phyloP scores from a whole-genome alignment of 305 asterid species.

The Solanum hybrid region DNA sequence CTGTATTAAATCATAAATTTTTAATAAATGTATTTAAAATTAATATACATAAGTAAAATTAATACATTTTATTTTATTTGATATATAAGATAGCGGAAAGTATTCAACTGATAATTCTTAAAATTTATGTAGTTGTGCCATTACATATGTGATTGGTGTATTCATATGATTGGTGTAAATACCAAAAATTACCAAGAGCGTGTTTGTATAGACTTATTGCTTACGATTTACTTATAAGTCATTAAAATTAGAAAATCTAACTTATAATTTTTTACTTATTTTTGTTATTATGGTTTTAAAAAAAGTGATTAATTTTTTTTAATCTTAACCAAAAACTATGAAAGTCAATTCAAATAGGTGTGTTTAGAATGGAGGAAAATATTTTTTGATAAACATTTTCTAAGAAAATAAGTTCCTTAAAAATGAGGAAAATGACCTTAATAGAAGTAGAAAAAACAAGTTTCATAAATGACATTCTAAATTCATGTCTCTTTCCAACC shows the following conservation, averaged over 20 bases:
- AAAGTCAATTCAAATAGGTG: neutral
- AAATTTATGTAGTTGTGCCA: neutral
- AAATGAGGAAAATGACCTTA: neutral
- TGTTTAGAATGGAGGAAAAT: neutral
- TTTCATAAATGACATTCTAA: neutral
- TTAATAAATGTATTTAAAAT: neutral
- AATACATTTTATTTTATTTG: too few species aligned
- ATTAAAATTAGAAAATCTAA: neutral
- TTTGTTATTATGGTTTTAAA: neutral
- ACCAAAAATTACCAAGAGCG: neutral
- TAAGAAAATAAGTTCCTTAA: neutral
- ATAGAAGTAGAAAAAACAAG: too few species aligned
- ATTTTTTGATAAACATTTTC: neutral
- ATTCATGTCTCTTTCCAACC: neutral
- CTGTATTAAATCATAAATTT: neutral
- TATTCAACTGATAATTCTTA: neutral
- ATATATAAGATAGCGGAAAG: too few species aligned
- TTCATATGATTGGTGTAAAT: neutral
- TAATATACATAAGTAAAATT: neutral
- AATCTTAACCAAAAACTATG: neutral
- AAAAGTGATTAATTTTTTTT: neutral
- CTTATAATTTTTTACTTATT: neutral
- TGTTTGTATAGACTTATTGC: neutral
- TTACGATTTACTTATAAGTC: neutral
- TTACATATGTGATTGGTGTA: neutral